Base-by-base conservation (phyloP, 2,329 filamentous ascomycete species). In the Phyllosticta citrichinensis region DNA sequence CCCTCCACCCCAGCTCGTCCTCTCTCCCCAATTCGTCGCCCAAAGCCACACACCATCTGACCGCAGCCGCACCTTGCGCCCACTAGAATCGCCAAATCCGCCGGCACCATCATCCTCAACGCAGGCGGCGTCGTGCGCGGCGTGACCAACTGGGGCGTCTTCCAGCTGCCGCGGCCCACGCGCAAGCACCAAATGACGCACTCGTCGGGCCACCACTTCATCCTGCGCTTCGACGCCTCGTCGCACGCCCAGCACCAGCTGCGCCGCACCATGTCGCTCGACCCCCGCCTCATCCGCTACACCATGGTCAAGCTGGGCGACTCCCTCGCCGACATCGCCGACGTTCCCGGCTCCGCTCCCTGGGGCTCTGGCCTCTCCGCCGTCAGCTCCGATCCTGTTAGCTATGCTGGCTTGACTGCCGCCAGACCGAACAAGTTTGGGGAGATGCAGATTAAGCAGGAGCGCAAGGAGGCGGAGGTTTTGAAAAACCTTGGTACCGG, bases 141-240 rank as follows among this genome's bases (percentile, higher is more conserved):
- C 72, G 82, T 96, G 71, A 87, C 87, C 67, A 99, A 99, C 81
- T 99, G 94, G 94, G 94, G 94, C 72, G 83, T 89, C 67, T 97
- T 94, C 78, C 81, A 87, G 55, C 87, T 99, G 19, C 93, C 94
- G 55, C 88, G 86, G 67, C 85, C 90, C 64, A 81, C 87, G 62
- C 87, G 86, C 64, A 87, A 87, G 71, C 87, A 95, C 75, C 91
- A 97, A 77, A 85, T 88, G 68, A 86, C 85, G 66, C 88, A 97
- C 81, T 84, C 84, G 65, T 83, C 86, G 67, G 94, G 94, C 60
- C 92, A 97, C 79, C 96, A 99, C 82, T 99, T 99, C 76, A 88
- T 96, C 71, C 89, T 99, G 88, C 89, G 94, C 68, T 99, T 96
- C 80, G 94, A 99, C 74, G 79, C 87, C 61, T 88, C 86, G 63